Conservation (phyloP, 2,329 filamentous ascomycete species). For the Ampelomyces quisqualis region DNA sequence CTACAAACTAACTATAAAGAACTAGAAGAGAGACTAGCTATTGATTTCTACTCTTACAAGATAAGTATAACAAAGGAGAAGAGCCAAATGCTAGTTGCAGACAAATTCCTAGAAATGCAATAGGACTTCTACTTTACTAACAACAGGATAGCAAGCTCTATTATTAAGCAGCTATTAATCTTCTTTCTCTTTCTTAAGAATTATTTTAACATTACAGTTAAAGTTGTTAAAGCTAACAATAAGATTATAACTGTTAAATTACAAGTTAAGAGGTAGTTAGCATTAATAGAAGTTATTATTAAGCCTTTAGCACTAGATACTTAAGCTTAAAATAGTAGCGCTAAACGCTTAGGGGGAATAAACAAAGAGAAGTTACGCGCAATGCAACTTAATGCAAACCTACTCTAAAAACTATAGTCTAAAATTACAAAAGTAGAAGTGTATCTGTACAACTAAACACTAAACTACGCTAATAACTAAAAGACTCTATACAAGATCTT, state of each 20-base stretch:
- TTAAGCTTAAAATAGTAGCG: no score
- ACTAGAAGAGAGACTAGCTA: constrained; percentile 1
- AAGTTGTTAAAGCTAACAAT: no score
- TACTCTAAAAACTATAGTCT: constrained; percentile 5
- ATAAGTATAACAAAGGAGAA: constrained; percentile 4
- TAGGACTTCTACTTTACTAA: constrained; percentile 1
- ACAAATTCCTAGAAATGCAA: neutral
- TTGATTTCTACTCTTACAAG: neutral
- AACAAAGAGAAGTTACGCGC: constrained; percentile 6
- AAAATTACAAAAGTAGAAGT: constrained; percentile 5
- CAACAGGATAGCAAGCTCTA: neutral
- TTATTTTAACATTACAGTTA: constrained; percentile 3
- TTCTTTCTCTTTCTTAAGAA: constrained; percentile 1
- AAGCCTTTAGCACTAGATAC: constrained; percentile 11
- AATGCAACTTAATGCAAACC: constrained; percentile 7
- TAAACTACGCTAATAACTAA: constrained; percentile 10
- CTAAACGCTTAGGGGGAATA: constrained; percentile 11
- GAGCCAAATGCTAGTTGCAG: neutral
- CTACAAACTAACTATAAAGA: neutral
- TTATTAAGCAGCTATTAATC: constrained; percentile 1
- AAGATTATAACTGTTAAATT: constrained; percentile 1
- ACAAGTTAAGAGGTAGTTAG: constrained; percentile 2
- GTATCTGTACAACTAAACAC: constrained; percentile 10
- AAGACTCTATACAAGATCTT: constrained; percentile 7
- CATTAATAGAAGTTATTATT: constrained; percentile 1